phyloP scores from a whole-genome alignment of 1,139 yeast species.

The Lodderomyces jiufengensis region DNA sequence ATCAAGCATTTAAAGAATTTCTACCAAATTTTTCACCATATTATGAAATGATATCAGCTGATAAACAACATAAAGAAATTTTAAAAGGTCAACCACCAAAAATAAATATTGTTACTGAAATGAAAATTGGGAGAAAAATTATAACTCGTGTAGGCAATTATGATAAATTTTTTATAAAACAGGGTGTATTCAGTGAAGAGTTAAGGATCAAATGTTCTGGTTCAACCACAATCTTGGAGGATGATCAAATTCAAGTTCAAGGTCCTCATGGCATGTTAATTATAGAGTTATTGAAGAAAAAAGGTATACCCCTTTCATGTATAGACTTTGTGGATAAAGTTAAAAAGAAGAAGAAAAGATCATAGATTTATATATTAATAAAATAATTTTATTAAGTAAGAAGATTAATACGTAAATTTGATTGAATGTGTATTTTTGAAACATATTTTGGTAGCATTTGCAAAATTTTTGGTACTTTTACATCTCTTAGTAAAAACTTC shows the following conservation, averaged over 20 bases:
- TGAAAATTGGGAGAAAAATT: constrained; percentile 77
- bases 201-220: constrained; percentile 83
- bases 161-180: constrained; percentile 64
- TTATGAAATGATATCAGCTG: constrained; percentile 41
- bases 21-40: constrained; percentile 53
- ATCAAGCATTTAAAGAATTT: constrained; percentile 49
- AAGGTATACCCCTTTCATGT: constrained; percentile 69
- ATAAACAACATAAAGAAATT: constrained; percentile 30
- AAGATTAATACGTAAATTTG: too few species aligned
- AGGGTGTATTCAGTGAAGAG: constrained; percentile 63
- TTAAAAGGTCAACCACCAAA: constrained; percentile 27
- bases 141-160: constrained; percentile 70
- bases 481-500: too few species aligned
- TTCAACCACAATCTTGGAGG: constrained; percentile 65
- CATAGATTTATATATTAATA: too few species aligned
- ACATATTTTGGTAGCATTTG: too few species aligned
- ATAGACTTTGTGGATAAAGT: constrained; percentile 64
- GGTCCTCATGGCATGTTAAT: constrained; percentile 79
- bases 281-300: constrained; percentile 51
- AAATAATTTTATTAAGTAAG: too few species aligned
- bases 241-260: constrained; percentile 59
- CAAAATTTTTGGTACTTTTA: too few species aligned
- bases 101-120: constrained; percentile 57
- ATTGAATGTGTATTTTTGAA: too few species aligned
- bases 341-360: constrained; percentile 50